phyloP scores from a whole-genome alignment of 169 alveolate species.

The Eimeria falciformis region DNA sequence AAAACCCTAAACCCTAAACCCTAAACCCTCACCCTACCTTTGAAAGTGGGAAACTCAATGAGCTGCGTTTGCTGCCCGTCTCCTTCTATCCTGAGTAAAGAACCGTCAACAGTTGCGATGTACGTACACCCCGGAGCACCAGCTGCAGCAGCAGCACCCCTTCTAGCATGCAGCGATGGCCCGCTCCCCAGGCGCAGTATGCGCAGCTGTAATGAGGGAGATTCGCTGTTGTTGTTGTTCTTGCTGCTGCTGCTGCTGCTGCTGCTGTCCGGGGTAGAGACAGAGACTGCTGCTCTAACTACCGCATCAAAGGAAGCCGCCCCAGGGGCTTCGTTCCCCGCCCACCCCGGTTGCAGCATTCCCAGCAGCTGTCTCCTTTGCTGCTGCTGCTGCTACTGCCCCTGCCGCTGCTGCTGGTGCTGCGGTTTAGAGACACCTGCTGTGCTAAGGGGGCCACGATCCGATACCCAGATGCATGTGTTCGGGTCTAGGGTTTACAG shows the following conservation, averaged over 20 bases:
- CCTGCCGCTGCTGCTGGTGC: not conserved
- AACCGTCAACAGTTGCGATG: conserved; percentile 6
- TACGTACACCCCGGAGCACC: conserved; percentile 26
- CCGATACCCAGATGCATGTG: not conserved
- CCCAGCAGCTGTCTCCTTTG: not conserved
- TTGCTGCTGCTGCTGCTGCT: conserved; percentile 27
- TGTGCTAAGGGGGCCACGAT: not conserved
- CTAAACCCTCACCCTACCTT: conserved; percentile 29
- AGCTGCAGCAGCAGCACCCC: conserved; percentile 34
- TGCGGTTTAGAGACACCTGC: not conserved
- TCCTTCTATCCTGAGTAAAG: not conserved
- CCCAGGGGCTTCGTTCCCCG: not conserved
- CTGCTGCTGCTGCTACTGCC: conserved; percentile 8
- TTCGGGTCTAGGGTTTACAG: conserved; percentile 4
- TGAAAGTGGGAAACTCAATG: not conserved
- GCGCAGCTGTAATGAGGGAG: conserved; percentile 9
- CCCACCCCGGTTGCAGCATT: not conserved
- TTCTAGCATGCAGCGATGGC: not conserved
- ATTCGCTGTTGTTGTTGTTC: not conserved
- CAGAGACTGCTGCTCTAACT: not conserved
- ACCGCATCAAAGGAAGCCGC: not conserved
- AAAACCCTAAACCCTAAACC: conserved; percentile 27
- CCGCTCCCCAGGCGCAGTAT: not conserved
- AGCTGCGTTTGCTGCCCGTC: not conserved
- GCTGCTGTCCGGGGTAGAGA: not conserved